Base-by-base conservation (phyloP, 73 alveolate species). In the Urostyla sp. region DNA sequence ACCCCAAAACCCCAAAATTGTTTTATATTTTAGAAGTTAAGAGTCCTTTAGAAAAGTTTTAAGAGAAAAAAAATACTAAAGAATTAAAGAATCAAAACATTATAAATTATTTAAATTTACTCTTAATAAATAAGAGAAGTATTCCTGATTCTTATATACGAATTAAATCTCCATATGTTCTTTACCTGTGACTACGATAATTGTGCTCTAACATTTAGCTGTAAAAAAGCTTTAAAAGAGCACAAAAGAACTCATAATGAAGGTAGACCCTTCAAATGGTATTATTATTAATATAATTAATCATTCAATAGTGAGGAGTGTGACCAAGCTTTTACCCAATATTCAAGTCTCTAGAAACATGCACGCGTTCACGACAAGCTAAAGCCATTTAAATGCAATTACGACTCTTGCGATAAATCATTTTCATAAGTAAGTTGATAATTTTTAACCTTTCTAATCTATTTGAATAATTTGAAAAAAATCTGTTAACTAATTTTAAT, bases 291-390 rank as follows among this genome's bases (percentile, higher is more conserved):
- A 76, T 24, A 30, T 57, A 28, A 13, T 13, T 4, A 23, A 7
- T 69, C 58, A 21, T 30, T 73, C 5, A 35, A 18, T 54, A 60
- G 89, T 31, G 77, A 60, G 20, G 32, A 27, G 15, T 75, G 87
- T 31, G 87, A 75, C 76, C 59, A 75, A 40, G 34, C 87, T 23
- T 75, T 75, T 45, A 75, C 80, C 0, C 59, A 83, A 35, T 83
- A 72, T 58, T 38, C 80, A 0, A 40, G 87, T 3, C 56, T 83
- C 11, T 59, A 83, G 24, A 83, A 83, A 51, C 91, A 83, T 56
- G 84, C 75, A 23, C 37, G 91, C 30, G 87, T 73, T 0, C 91
- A 83, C 49, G 91, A 83, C 37, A 83, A 83, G 45, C 45, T 46
- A 54, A 72, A 78, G 23, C 91, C 91, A 27, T 83, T 67, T 44